A percentile compares a stretch with the other conserved stretches of the same genome.
phyloP scores from a whole-genome alignment of 192 early-diverging fungal genomes.

The Coemansia sp. region DNA sequence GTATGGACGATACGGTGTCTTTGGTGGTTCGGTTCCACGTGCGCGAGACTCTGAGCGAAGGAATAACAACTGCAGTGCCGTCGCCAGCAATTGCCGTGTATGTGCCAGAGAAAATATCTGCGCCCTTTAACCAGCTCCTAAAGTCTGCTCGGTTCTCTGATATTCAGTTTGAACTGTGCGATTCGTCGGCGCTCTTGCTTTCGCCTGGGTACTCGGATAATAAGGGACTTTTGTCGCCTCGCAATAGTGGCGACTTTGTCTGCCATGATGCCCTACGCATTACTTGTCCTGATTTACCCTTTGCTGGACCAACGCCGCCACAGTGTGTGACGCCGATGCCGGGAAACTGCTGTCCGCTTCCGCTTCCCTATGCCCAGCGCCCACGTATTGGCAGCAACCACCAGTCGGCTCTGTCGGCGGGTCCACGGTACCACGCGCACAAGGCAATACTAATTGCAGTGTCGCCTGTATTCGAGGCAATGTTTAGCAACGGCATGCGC shows the following conservation, averaged over 20 bases:
- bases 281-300: no score
- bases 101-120: conserved; percentile 43
- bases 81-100: conserved; percentile 41
- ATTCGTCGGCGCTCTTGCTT: conserved; percentile 31
- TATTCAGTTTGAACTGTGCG: conserved; percentile 46
- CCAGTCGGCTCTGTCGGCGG: background rate
- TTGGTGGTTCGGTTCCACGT: conserved; percentile 45
- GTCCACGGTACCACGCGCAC: conserved; percentile 50
- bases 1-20: conserved; percentile 36
- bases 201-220: conserved; percentile 21
- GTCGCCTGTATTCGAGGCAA: conserved; percentile 53
- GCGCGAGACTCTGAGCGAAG: conserved; percentile 33
- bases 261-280: conserved; percentile 28
- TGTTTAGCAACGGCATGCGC: conserved; percentile 59
- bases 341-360: conserved; percentile 24
- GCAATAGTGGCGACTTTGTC: conserved; percentile 25
- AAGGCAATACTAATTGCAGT: conserved; percentile 49
- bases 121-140: conserved; percentile 46
- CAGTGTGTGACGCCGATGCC: conserved; percentile 43
- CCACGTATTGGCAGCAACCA: conserved; percentile 7
- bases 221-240: conserved; percentile 13
- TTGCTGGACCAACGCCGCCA: conserved; percentile 2
- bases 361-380: conserved; percentile 29
- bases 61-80: conserved; percentile 20
- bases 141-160: conserved; percentile 46